Evolutionary conservation across 495 filamentous ascomycete genomes (phyloP), one percentile per base, ranked within the genome.

Genomic region (Beverwykella pulmonaria): DNA sequence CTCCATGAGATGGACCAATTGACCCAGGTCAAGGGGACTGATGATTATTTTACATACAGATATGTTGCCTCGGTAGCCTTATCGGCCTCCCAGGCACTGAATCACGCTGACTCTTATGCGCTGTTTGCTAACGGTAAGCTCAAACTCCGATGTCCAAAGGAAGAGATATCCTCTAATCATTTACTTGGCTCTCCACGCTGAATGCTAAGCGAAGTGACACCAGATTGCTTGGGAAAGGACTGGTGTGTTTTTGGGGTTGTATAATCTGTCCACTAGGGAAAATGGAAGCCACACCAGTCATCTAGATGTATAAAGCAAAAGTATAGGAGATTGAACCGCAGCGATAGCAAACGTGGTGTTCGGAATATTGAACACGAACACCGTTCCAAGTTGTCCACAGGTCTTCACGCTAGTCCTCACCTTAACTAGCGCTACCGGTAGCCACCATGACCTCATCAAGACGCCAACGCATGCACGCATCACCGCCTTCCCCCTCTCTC

Each of bases 1-100:
- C 76, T 88, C 15, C 86, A 88, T 65, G 86, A 88, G 75, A 74
- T 82, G 53, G 87, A 85, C 22, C 86, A 88, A 65, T 76, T 84
- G 39, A 82, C 78, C 5, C 81, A 77, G 30, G 79, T 83, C 12
- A 80, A 81, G 1, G 83, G 83, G 9, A 86, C 84, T 12, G 70
- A 81, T 7, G 86, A 88, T 68, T 63, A 76, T 49, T 15, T 8
- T 23, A 83, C 75, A 30, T 88, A 88, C 69, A 85, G 86, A 29
- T 87, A 87, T 72, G 29, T 39, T 25, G 82, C 81, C 27, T 72
- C 79, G 1, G 78, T 66, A 0, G 61, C 72, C 8, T 72, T 88
- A 27, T 75, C 68, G 5, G 75, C 76, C 0, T 48, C 70, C 5
- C 62, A 80, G 44, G 84, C 84, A 34, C 62, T 88, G 27, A 69